Evolutionary conservation across 1,284 basidiomycete species (phyloP).

Genomic region (Trametes hirsuta): DNA sequence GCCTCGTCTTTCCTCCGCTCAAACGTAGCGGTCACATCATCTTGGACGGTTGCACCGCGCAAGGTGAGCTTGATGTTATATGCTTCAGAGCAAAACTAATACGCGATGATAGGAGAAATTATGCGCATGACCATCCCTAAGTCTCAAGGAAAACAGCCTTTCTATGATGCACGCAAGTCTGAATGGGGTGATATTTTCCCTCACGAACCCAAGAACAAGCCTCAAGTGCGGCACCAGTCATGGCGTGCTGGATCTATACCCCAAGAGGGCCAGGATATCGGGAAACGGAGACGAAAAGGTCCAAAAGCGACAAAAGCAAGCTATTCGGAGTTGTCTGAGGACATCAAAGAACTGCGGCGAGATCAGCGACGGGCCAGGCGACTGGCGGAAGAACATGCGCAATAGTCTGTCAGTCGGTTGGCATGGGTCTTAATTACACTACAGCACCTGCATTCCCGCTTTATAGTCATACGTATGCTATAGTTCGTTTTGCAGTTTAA

Average conservation of each 20-base stretch:
- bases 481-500: neutral
- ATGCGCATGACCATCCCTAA: conserved; percentile 90
- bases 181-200: conserved; percentile 96
- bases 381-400: conserved; percentile 1
- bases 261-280: conserved; percentile 55
- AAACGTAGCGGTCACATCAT: conserved; percentile 94
- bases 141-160: conserved; percentile 92
- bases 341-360: conserved; percentile 39
- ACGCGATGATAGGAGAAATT: conserved; percentile 68
- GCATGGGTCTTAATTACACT: neutral
- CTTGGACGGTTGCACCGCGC: conserved; percentile 84
- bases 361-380: conserved; percentile 27
- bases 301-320: conserved; percentile 30
- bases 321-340: conserved; percentile 46
- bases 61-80: conserved; percentile 54
- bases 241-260: conserved; percentile 31
- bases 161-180: conserved; percentile 94
- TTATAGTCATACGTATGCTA: neutral
- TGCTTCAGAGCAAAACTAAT: neutral
- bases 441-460: neutral
- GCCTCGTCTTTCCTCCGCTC: conserved; percentile 87
- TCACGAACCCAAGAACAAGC: conserved; percentile 75
- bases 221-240: conserved; percentile 63
- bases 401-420: neutral
- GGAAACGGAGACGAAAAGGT: conserved; percentile 43